These are phyloP conservation scores for Candida jianshihensis DNA, from an alignment of 805 yeast species.

Conservation along the genomic window DNA sequence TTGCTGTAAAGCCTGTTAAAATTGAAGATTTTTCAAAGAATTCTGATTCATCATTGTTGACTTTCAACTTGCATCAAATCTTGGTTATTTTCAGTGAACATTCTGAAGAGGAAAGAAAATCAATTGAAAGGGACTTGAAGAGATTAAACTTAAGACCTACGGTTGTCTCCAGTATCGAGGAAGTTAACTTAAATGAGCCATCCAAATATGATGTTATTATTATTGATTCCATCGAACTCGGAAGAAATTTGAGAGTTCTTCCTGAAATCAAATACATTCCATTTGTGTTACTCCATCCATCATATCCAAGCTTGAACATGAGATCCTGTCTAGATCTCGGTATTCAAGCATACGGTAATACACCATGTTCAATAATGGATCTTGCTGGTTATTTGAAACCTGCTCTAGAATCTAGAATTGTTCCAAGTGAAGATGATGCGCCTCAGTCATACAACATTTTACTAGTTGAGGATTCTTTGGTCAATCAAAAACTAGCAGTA, in stretches of 20 bases:
- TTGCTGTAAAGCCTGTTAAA: slow-evolving; percentile 65
- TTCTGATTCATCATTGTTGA: slow-evolving; percentile 54
- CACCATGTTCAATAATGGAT: slow-evolving; percentile 79
- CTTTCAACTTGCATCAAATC: slow-evolving; percentile 65
- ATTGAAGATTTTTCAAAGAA: slow-evolving; percentile 47
- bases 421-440: slow-evolving; percentile 75
- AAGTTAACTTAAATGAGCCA: slow-evolving; percentile 45
- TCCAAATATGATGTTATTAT: slow-evolving; percentile 75
- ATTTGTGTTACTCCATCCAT: slow-evolving; percentile 67
- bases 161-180: slow-evolving; percentile 48
- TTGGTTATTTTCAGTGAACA: slow-evolving; percentile 68
- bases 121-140: slow-evolving; percentile 42
- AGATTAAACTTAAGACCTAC: slow-evolving; percentile 57
- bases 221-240: slow-evolving; percentile 73
- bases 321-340: slow-evolving; percentile 79
- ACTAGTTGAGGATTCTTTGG: slow-evolving; percentile 82
- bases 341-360: slow-evolving; percentile 81
- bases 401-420: slow-evolving; percentile 76
- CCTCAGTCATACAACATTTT: slow-evolving; percentile 67
- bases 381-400: slow-evolving; percentile 79
- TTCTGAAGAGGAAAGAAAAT: slow-evolving; percentile 38
- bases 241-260: slow-evolving; percentile 57
- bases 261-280: slow-evolving; percentile 84
- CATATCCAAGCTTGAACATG: slow-evolving; percentile 72
- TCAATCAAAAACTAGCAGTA: slow-evolving; percentile 82